Base-by-base conservation (phyloP, 2,329 filamentous ascomycete species). In the Periconia macrospinosa region DNA sequence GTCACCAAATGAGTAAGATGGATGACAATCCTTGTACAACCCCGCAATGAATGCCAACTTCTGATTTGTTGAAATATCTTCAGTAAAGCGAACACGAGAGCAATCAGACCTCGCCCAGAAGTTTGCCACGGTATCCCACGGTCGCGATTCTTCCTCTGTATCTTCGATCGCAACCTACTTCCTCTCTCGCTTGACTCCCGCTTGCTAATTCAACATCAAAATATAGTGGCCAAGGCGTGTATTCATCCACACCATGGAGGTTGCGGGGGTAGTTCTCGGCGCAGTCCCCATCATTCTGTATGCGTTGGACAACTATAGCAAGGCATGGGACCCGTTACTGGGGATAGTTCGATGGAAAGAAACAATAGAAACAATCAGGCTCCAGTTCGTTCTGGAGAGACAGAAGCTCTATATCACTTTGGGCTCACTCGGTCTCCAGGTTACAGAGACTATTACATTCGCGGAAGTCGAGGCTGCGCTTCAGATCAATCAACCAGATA, bases 401-500 rank as follows among this genome's bases (percentile, higher is more conserved):
- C 50, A 51, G 33, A 50, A 56, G 23, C 40, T 56, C 2, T 9
- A 53, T 18, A 46, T 23, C 8, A 56, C 50, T 13, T 30, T 56
- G 20, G 13, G 5, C n/a, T 30, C 14, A 14, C 20, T 56, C 5
- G 50, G 43, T 6, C 18, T 56, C 6, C 17, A 48, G 6, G 13
- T 42, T 19, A 27, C 46, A 14, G 49, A 51, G 6, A 18, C 18
- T 23, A 43, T 47, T 5, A 42, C 47, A 2, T 43, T 50, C 35
- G 20, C n/a, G 2, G 54, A 56, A 17, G n/a, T 56, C 14, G 33
- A 50, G 33, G 17, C 2, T 5, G 15, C 11, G 14, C 46, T 56
- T n/a, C 40, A 45, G 19, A 41, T 27, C 6, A 19, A 45, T 15
- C 44, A 50, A 17, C 50, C 54, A 20, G 18, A 50, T 10, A 30